Percentiles rank a stretch among this genome's conserved stretches.
phyloP scores from a whole-genome alignment of 805 yeast genomes.

The Ogataea chonburiensis region DNA sequence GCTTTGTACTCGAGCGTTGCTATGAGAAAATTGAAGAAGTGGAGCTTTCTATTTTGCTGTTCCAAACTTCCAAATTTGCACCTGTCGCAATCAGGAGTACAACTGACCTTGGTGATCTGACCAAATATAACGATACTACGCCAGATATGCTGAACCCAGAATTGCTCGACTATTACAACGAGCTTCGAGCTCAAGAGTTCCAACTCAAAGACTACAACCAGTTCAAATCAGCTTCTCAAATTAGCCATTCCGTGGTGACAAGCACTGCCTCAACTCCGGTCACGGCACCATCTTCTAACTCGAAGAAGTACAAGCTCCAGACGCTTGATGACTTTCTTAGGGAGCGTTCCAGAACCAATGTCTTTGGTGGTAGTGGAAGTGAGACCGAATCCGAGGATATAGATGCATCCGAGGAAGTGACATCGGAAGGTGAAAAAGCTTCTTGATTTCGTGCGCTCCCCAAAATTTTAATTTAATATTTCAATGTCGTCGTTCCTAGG shows the following conservation, averaged over 20 bases:
- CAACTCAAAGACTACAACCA: conserved; percentile 41
- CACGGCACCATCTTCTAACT: conserved; percentile 9
- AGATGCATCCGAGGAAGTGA: conserved; percentile 32
- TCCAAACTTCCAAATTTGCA: conserved; percentile 30
- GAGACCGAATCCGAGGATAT: conserved; percentile 19
- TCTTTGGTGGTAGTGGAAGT: conserved; percentile 28
- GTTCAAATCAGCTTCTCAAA: conserved; percentile 27
- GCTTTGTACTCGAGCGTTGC: conserved; percentile 16
- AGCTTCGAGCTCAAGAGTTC: conserved; percentile 33
- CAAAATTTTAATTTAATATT: conserved; percentile 4
- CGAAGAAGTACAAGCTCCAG: conserved; percentile 57
- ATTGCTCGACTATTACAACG: conserved; percentile 28
- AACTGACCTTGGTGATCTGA: conserved; percentile 2
- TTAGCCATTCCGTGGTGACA: background rate
- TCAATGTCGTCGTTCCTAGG: conserved; percentile 34
- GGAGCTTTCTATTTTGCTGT: conserved; percentile 31
- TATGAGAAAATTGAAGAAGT: conserved; percentile 25
- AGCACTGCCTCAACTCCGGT: background rate
- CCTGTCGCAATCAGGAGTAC: conserved; percentile 12
- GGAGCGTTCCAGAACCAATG: conserved; percentile 39
- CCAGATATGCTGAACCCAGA: conserved; percentile 21
- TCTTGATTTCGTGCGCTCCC: conserved; percentile 4
- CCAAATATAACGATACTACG: conserved; percentile 19
- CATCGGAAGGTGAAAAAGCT: conserved; percentile 29
- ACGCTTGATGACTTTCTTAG: conserved; percentile 82